Evolutionary conservation across 176 grass and related monocot genomes (phyloP), one percentile per base, ranked within the genome.

Genomic region (Carex pumila): DNA sequence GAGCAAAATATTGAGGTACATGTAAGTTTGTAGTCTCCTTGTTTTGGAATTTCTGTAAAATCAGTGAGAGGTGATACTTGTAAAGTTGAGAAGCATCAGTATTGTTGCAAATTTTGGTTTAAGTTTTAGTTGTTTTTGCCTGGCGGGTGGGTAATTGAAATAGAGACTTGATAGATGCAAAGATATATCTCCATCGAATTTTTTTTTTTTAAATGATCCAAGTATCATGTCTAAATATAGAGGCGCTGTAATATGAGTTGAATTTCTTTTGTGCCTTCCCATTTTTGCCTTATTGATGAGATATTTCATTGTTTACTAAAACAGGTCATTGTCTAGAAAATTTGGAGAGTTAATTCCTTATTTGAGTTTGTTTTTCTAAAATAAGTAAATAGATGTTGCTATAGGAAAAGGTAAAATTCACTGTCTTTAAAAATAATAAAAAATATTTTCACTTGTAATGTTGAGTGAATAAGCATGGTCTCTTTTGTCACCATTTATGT

Each of bases 1-100:
- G 63, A n/a, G 70, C 57, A 13, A 56, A 83, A 73, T 61, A 53
- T 92, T 41, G 68, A 54, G 19, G 57, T 89, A 2, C 7, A n/a
- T 30, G 12, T 87, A 47, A 9, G 45, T 47, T 9, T 47, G 45
- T 9, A 47, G 9, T 47, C 8, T 47, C 45, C 45, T 47, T 47
- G 8, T 56, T 56, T 3, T 56, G 54, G 53, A 56, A 56, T 56
- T 56, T 56, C 53, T 56, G 37, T 39, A 5, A 15, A 56, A 56
- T 56, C 13, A 56, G 54, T 56, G 37, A 39, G 37, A 25, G 37
- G 37, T 39, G 37, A 39, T 39, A 39, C 37, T 6, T 2, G 32
- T 34, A 34, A 34, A 34, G 36, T 37, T 34, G 34, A 25, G 25
- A 25, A 25, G 25, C 0, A 25, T 25, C 25, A 25, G 25, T 25